Evolutionary conservation across 345 rosid genomes (phyloP).

Genomic region (Corymbia maculata): DNA sequence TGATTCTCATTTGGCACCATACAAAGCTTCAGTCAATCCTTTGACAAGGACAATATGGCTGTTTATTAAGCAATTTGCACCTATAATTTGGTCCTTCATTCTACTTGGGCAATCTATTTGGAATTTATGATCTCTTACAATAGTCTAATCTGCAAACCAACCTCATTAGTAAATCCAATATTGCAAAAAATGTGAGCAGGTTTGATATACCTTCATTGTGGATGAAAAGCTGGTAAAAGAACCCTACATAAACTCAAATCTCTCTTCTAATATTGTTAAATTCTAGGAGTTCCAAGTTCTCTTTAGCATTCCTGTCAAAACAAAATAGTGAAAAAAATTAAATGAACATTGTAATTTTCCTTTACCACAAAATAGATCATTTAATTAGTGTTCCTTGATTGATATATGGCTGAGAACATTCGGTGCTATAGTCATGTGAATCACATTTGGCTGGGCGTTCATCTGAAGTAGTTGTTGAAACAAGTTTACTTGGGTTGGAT

Average conservation of each 20-base stretch:
- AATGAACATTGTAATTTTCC: background rate
- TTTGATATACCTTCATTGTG: background rate
- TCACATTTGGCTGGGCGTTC: background rate
- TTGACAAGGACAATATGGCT: background rate
- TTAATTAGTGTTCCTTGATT: background rate
- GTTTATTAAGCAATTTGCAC: background rate
- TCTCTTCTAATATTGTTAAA: background rate
- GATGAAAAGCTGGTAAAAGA: background rate
- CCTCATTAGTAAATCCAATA: background rate
- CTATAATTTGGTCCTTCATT: background rate
- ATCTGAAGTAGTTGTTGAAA: background rate
- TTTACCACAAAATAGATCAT: background rate
- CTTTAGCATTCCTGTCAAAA: background rate
- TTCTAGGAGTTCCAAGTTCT: background rate
- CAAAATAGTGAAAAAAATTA: background rate
- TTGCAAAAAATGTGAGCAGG: background rate
- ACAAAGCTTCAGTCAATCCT: background rate
- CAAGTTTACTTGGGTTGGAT: background rate
- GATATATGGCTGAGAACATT: background rate
- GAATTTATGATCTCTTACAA: background rate
- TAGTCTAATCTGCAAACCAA: background rate
- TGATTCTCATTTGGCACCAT: background rate
- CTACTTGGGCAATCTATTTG: background rate
- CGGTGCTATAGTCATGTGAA: background rate
- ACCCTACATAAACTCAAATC: background rate